Base-by-base conservation (phyloP, 805 yeast genomes). In the Hanseniaspora guilliermondii region DNA sequence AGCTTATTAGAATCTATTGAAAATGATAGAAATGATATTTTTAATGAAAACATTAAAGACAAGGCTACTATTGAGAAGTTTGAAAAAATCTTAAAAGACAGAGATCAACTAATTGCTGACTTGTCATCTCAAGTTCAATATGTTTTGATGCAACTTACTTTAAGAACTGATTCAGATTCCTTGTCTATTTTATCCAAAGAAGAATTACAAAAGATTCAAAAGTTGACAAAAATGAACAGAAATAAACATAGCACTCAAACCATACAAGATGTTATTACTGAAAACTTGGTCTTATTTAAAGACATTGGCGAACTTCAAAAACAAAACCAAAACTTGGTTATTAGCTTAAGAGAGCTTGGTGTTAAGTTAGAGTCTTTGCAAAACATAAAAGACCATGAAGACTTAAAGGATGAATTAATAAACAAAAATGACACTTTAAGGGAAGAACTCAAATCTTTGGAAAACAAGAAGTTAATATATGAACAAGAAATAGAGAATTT, bases 81-180 rank as follows among this genome's bases (percentile, higher is more conserved):
- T 61, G 63, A 75, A 65, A 40, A 58, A 5, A 67, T 68, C 27
- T 66, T 70, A 22, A 57, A 74, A 24, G 58, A 76, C 5, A 65
- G 84, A 58, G 73, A 75, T 45, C 77, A 75, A 55, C 80, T 83
- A 58, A 76, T 83, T 42, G 69, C 74, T 30, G 97, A 91, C 62
- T 70, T 91, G 39, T 85, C 94, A 6, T 79, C 81, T 42, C 97
- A 91, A 65, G 76, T 93, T n/a, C 87, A 85, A 60, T 76, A 74
- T 48, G 73, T 88, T 37, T 72, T 91, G 38, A 76, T 83, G 16
- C 87, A 85, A 62, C 72, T 85, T 1, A 73, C 79, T 30, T 70
- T 83, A 1, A 74, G 79, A 46, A 77, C 75, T 12, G 74, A 73
- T 49, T 70, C 77, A n/a, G 78, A 78, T 37, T 70, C 73, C 39